Evolutionary conservation across 2,329 filamentous ascomycete species (phyloP).

Genomic region (Alternaria tenuissima): DNA sequence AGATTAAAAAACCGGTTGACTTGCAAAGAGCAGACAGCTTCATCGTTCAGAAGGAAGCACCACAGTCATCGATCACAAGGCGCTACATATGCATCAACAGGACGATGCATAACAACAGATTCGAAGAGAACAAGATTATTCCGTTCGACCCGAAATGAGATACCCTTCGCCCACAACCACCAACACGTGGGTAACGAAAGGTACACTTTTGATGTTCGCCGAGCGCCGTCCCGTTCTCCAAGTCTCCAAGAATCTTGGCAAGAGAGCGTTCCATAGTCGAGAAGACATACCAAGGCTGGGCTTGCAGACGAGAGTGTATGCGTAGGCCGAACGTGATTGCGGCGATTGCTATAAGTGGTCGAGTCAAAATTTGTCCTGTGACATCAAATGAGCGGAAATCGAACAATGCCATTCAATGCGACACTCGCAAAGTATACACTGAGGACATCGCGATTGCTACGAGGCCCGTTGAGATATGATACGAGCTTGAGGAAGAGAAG

Average conservation of each 20-base stretch:
- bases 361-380: not conserved
- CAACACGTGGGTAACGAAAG: not conserved
- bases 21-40: not conserved
- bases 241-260: slow-evolving; percentile 1
- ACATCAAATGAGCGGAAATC: not conserved
- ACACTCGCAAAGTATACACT: not conserved
- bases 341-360: not conserved
- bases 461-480: not conserved
- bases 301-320: not conserved
- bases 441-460: not conserved
- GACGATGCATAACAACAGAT: not conserved
- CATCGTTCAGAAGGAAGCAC: not conserved
- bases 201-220: not conserved
- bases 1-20: not conserved
- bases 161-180: not conserved
- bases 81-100: not conserved
- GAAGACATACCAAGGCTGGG: slow-evolving; percentile 4
- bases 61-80: not conserved
- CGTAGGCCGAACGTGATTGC: not conserved
- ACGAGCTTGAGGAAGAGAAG: not conserved
- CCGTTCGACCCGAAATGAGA: not conserved
- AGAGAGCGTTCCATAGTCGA: not conserved
- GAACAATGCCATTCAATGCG: not conserved
- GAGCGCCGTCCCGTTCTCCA: not conserved
- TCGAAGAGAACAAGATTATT: not conserved